phyloP scores from a whole-genome alignment of 352 stramenopile species.

The Phytopythium chamaehyphon region DNA sequence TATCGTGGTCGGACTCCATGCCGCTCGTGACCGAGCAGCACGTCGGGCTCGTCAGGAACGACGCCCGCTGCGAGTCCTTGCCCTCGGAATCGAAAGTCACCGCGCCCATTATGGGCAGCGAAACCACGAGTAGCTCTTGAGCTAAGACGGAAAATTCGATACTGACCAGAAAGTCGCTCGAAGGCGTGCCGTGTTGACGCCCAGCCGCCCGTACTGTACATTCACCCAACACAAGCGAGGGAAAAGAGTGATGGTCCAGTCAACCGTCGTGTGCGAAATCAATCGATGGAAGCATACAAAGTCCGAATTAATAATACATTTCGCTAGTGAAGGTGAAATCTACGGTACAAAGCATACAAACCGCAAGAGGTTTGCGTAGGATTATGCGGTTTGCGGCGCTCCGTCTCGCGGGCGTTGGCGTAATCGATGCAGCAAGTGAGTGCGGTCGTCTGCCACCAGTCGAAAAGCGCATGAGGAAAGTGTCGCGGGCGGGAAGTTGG shows the following conservation, averaged over 20 bases:
- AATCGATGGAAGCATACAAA: background rate
- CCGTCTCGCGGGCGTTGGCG: background rate
- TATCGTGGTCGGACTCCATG: slow-evolving; percentile 32
- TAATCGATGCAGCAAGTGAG: too few relatives aligned
- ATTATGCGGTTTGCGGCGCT: background rate
- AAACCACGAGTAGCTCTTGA: too few relatives aligned
- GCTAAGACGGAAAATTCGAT: slow-evolving; percentile 6
- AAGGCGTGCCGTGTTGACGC: background rate
- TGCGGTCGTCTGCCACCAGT: too few relatives aligned
- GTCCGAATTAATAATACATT: too few relatives aligned
- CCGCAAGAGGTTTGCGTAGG: background rate
- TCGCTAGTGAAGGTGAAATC: too few relatives aligned
- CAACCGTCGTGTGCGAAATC: slow-evolving; percentile 3
- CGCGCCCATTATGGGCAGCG: background rate
- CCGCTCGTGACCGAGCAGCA: slow-evolving; percentile 36
- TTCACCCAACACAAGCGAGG: slow-evolving; percentile 1
- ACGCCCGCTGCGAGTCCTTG: slow-evolving; percentile 42
- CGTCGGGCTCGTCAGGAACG: slow-evolving; percentile 45
- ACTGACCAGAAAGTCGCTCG: slow-evolving; percentile 3
- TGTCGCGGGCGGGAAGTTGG: background rate
- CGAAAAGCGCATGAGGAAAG: too few relatives aligned
- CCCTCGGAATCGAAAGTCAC: slow-evolving; percentile 5
- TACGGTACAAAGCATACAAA: background rate
- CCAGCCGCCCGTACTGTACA: slow-evolving; percentile 3
- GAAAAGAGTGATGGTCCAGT: slow-evolving; percentile 4